A percentile compares a stretch with the other conserved stretches of the same genome.
These are phyloP conservation scores for Boechera divaricarpa DNA, from an alignment of 345 rosid genomes.

Conservation along the genomic window DNA sequence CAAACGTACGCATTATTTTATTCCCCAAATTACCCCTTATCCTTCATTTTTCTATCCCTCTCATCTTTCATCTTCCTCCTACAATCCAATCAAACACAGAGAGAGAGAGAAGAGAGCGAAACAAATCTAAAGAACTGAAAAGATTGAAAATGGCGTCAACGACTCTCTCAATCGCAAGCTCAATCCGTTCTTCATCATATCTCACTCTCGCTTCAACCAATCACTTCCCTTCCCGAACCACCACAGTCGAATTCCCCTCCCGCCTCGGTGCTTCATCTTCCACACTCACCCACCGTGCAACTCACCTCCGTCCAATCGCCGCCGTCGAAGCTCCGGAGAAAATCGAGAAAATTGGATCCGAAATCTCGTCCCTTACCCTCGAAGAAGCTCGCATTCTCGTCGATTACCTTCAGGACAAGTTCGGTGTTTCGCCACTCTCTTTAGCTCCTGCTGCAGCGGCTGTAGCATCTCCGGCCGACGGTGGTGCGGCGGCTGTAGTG, in stretches of 20 bases:
- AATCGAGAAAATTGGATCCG: slow-evolving; percentile 67
- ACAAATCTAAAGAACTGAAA: not conserved
- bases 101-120: not conserved
- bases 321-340: slow-evolving; percentile 80
- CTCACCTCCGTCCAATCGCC: slow-evolving; percentile 59
- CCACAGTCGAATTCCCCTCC: slow-evolving; percentile 50
- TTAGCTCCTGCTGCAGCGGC: slow-evolving; percentile 65
- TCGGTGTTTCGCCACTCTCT: slow-evolving; percentile 81
- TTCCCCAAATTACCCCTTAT: slow-evolving; percentile 42
- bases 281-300: slow-evolving; percentile 48
- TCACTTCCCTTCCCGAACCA: slow-evolving; percentile 37
- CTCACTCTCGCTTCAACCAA: slow-evolving; percentile 30
- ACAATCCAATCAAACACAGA: not conserved
- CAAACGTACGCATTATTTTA: not conserved
- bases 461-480: slow-evolving; percentile 52
- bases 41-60: slow-evolving; percentile 20
- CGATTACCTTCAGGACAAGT: slow-evolving; percentile 83
- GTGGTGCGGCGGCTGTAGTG: slow-evolving; percentile 46
- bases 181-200: slow-evolving; percentile 47
- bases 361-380: slow-evolving; percentile 71
- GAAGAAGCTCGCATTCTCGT: slow-evolving; percentile 80
- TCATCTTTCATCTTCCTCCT: slow-evolving; percentile 19
- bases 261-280: slow-evolving; percentile 40
- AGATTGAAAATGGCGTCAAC: slow-evolving; percentile 50
- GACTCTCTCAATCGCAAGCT: slow-evolving; percentile 49